These are phyloP conservation scores for Singerocomus inundabilis DNA, from an alignment of 1,284 basidiomycete species.

Conservation along the genomic window DNA sequence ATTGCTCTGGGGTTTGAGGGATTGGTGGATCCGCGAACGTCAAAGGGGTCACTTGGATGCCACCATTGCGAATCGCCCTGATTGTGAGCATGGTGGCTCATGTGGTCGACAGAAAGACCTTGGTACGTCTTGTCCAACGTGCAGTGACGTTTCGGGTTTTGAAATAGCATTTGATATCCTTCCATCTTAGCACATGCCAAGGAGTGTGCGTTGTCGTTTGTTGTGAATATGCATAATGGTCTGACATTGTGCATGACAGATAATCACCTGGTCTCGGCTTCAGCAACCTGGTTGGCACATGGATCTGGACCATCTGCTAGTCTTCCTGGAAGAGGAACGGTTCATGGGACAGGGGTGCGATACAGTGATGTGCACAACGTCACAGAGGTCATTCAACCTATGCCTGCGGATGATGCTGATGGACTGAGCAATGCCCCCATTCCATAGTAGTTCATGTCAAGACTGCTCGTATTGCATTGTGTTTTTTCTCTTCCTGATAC, in stretches of 20 bases:
- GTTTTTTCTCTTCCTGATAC: background rate
- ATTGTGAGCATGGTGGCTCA: constrained; percentile 57
- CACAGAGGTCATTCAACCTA: constrained; percentile 5
- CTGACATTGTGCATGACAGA: constrained; percentile 32
- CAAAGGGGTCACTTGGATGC: constrained; percentile 61
- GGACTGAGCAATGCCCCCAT: constrained; percentile 1
- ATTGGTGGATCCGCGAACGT: constrained; percentile 78
- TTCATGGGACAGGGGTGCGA: background rate
- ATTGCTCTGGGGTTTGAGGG: constrained; percentile 67
- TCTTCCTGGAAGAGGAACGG: background rate
- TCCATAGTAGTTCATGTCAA: background rate
- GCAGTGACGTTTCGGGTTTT: background rate
- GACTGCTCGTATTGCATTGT: background rate
- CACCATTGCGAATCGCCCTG: constrained; percentile 50
- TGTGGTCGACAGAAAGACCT: constrained; percentile 63
- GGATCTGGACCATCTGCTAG: background rate
- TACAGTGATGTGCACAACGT: background rate
- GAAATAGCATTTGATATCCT: constrained; percentile 8
- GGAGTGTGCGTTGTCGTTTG: constrained; percentile 53
- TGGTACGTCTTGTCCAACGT: constrained; percentile 41
- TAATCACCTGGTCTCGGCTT: constrained; percentile 45
- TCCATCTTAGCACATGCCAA: constrained; percentile 55
- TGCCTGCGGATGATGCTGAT: background rate
- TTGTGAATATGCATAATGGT: background rate
- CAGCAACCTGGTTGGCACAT: constrained; percentile 6